Evolutionary conservation across 106 monocot genomes (phyloP), one percentile per base, ranked within the genome.

Genomic region (Amphibolis antarctica): DNA sequence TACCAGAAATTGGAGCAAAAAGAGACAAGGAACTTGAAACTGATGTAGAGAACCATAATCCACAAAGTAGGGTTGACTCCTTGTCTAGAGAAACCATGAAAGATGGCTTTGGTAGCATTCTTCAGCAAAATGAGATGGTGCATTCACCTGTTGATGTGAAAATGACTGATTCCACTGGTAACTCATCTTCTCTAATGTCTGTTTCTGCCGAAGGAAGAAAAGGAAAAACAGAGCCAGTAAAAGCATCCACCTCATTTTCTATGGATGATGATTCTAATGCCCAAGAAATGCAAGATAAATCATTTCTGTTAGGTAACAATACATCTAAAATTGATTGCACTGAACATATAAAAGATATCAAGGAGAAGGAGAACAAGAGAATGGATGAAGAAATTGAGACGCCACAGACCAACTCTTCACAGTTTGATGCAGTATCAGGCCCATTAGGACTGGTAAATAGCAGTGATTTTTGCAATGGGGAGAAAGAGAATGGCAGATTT

Each of bases 401-500:
- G 25, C 57, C 29, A 21, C 21, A 13, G 1, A n/a, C 5, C 10
- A n/a, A 48, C 44, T 63, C 61, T 46, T 31, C 60, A 2, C 20
- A 46, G 12, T 17, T 30, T 20, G 27, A 44, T 52, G 24, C 15
- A 25, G 52, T n/a, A 46, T 24, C 28, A 42, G 53, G 47, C 46
- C 11, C 42, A 45, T 17, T 55, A 21, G 21, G 22, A 52, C 44
- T 20, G 55, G 48, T 42, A 19, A 62, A 60, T n/a, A 51, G 31
- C 29, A 46, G 44, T 11, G 24, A 62, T 28, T 48, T 55, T 28
- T 64, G 59, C 23, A 49, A 13, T 15, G 42, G 50, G 27, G 23
- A 70, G 36, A 54, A 64, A 43, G 17, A 54, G 29, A 24, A 75
- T 65, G 42, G 25, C 25, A 52, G 12, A 25, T 53, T 28, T 42